Base-by-base conservation (phyloP, 2,329 filamentous ascomycete species). In the Cladophialophora bantiana region DNA sequence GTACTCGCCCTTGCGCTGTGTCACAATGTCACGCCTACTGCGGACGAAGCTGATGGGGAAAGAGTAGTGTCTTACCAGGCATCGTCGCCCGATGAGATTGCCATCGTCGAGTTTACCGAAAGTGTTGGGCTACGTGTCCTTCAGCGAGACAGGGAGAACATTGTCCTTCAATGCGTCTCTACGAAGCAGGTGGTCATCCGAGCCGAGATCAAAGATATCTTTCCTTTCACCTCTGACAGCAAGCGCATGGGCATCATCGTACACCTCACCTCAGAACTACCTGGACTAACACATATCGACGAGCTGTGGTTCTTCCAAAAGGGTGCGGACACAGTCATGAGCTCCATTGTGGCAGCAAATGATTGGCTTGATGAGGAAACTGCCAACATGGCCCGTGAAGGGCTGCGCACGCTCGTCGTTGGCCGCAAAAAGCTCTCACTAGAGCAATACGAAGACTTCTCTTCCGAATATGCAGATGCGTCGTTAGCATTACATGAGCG, bases 271-370 rank as follows among this genome's bases (percentile, higher is more conserved):
- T 82, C 83, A 1, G 80, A 85, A 1, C 73, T 80, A 0, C 76
- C 84, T 2, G 82, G 84, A 1, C 72, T 76, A 6, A 79, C 68
- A 10, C 38, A 35, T 10, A 83, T 84, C 55, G 89, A 91, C 13
- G 94, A 98, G 75, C 94, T 98, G 35, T 97, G 94, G 91, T 99
- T 99, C 80, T 98, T 94, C 76, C 94, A 99, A 75, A 99, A 99
- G 79, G 95, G 95, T 68, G 96, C 95, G 2, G 96, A 99, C 77
- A 98, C 95, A 0, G 94, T 99, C 70, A 99, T 99, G 96, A 88
- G 90, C n/a, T 86, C 90, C 2, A 98, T 99, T 71, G 95, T 99
- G 40, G 92, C 91, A 7, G 88, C 94, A 18, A 99, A 98, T 75
- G 95, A 99, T 81, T 99, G 95, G 96, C 88, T 99, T 0, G 95